phyloP scores from a whole-genome alignment of 805 yeast species.

The Saturnispora besseyi region DNA sequence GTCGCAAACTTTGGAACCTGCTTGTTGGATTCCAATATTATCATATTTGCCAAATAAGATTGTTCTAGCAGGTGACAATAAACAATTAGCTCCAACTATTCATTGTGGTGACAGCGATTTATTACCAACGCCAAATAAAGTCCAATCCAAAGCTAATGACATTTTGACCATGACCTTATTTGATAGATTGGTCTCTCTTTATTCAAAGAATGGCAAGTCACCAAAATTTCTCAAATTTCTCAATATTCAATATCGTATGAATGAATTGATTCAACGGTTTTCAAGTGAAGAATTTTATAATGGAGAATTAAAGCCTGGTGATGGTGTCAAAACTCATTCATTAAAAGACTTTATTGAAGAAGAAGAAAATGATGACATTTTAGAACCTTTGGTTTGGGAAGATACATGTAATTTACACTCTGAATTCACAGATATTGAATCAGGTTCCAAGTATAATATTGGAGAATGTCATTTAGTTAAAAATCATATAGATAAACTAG shows the following conservation, averaged over 20 bases:
- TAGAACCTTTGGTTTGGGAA: constrained; percentile 61
- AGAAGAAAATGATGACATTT: constrained; percentile 4
- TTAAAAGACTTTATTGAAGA: constrained; percentile 41
- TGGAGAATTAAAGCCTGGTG: constrained; percentile 53
- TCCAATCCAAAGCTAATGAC: constrained; percentile 31
- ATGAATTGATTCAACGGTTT: constrained; percentile 64
- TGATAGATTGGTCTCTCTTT: constrained; percentile 56
- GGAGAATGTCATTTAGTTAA: constrained; percentile 60
- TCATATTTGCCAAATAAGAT: constrained; percentile 52
- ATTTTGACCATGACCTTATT: constrained; percentile 61
- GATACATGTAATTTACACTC: constrained; percentile 85
- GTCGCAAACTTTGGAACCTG: constrained; percentile 89
- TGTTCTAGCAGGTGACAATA: constrained; percentile 87
- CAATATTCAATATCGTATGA: constrained; percentile 84
- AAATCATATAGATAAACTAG: constrained; percentile 45
- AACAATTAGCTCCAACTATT: constrained; percentile 86
- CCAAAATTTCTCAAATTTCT: constrained; percentile 42
- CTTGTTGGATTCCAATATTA: constrained; percentile 90
- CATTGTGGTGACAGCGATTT: constrained; percentile 29
- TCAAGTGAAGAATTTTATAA: constrained; percentile 62
- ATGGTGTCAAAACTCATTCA: constrained; percentile 41
- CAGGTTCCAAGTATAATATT: constrained; percentile 61
- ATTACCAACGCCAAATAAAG: constrained; percentile 23
- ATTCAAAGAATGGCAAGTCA: constrained; percentile 32
- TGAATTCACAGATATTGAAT: constrained; percentile 36